Percentiles rank a stretch among this genome's conserved stretches.
Evolutionary conservation across 768 basidiomycete genomes (phyloP).

Genomic region (Podaxis rugospora): DNA sequence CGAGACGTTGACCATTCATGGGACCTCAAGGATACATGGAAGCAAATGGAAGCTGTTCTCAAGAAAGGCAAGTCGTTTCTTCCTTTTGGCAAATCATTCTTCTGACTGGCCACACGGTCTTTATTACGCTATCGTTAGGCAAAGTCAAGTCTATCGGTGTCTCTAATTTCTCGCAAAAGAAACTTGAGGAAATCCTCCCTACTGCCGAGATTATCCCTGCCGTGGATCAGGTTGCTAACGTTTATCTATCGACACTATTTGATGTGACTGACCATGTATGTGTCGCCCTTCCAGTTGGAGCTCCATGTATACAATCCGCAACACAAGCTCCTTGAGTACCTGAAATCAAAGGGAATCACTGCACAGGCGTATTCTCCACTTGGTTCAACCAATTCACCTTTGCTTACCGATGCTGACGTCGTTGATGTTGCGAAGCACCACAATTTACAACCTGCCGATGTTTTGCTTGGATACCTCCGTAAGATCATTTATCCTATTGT

Average conservation of each 20-base stretch:
- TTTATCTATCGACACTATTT: conserved; percentile 4
- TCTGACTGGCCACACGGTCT: neutral
- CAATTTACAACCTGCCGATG: conserved; percentile 47
- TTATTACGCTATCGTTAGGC: conserved; percentile 17
- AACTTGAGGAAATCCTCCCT: conserved; percentile 35
- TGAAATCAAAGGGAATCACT: conserved; percentile 61
- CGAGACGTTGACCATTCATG: conserved; percentile 67
- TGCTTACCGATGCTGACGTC: conserved; percentile 61
- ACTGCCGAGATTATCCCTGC: conserved; percentile 39
- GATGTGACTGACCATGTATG: conserved; percentile 4
- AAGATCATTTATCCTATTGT: conserved; percentile 18
- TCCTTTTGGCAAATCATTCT: neutral
- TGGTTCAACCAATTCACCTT: conserved; percentile 62
- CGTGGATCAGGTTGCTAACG: conserved; percentile 37
- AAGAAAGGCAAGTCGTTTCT: conserved; percentile 47
- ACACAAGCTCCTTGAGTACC: conserved; percentile 58
- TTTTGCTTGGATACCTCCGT: conserved; percentile 64
- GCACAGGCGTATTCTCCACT: conserved; percentile 82
- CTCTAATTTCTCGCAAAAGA: conserved; percentile 57
- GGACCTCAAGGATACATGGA: conserved; percentile 74
- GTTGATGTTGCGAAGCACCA: conserved; percentile 56
- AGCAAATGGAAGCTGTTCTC: conserved; percentile 71
- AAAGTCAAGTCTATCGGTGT: conserved; percentile 51
- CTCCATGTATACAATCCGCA: conserved; percentile 75
- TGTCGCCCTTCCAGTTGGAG: conserved; percentile 47